phyloP scores from a whole-genome alignment of 2,329 filamentous ascomycete species.

The Apiospora malaysiana region DNA sequence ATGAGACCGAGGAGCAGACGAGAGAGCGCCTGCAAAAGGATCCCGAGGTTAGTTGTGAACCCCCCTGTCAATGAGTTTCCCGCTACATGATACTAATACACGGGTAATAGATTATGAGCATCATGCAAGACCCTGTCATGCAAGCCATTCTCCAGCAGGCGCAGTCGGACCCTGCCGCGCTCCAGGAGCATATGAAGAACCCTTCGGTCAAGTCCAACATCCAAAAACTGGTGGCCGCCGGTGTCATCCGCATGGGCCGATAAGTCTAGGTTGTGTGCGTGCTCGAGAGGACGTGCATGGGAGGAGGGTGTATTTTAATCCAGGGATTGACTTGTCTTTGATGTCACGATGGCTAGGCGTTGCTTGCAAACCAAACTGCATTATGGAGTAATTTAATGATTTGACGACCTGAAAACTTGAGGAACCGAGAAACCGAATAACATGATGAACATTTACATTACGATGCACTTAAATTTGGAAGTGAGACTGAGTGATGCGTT shows the following conservation, averaged over 20 bases:
- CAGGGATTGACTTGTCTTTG: constrained; percentile 19
- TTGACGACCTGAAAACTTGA: constrained; percentile 9
- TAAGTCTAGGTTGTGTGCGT: constrained; percentile 27
- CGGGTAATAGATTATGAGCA: constrained; percentile 72
- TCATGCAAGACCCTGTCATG: constrained; percentile 97
- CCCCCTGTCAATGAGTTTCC: not conserved
- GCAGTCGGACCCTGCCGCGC: constrained; percentile 87
- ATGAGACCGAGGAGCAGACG: constrained; percentile 96
- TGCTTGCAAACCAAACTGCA: constrained; percentile 16
- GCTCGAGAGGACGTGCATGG: constrained; percentile 23
- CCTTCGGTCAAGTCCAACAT: constrained; percentile 84
- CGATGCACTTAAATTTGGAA: not conserved
- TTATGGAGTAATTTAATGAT: constrained; percentile 22
- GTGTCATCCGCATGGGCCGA: constrained; percentile 81
- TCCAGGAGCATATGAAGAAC: constrained; percentile 98
- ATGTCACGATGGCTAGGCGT: constrained; percentile 15
- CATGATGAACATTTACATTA: not conserved
- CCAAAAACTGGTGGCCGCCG: constrained; percentile 91
- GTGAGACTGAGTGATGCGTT: not conserved
- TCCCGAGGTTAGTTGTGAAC: constrained; percentile 72
- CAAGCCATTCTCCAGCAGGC: constrained; percentile 96
- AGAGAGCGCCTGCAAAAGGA: constrained; percentile 88
- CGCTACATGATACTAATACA: constrained; percentile 35
- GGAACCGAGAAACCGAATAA: too few species aligned
- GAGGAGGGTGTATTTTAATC: constrained; percentile 15